Conservation (phyloP, 306 rosid species). For the Rosa chinensis region DNA sequence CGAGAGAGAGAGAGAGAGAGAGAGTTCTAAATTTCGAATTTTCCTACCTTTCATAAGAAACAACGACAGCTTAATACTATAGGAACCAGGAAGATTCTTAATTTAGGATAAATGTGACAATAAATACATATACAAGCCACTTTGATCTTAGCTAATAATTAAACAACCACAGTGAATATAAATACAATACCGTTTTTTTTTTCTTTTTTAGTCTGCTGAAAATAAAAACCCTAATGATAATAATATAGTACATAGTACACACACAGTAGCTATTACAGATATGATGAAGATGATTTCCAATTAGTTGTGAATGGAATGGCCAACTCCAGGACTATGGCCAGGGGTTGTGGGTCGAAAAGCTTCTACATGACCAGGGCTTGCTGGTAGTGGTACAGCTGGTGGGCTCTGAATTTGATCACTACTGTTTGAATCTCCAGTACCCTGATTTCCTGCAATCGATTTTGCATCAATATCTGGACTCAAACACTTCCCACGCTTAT, state of each 20-base stretch:
- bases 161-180: background rate
- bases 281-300: background rate
- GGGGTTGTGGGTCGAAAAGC: constrained; percentile 73
- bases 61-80: background rate
- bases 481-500: constrained; percentile 12
- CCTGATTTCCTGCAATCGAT: background rate
- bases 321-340: constrained; percentile 83
- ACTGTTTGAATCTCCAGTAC: constrained; percentile 2
- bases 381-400: background rate
- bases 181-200: background rate
- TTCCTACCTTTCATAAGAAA: background rate
- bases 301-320: constrained; percentile 56
- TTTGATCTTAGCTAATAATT: background rate
- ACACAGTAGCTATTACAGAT: background rate
- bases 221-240: background rate
- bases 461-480: background rate
- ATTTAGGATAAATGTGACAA: background rate
- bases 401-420: background rate
- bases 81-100: background rate
- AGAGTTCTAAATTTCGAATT: too few relatives aligned
- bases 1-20: background rate
- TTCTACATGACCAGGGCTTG: constrained; percentile 37
- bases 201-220: background rate
- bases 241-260: background rate
- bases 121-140: constrained; percentile 4